These are phyloP conservation scores for Periconia sp. DNA, from an alignment of 2,329 filamentous ascomycete species.

Conservation along the genomic window DNA sequence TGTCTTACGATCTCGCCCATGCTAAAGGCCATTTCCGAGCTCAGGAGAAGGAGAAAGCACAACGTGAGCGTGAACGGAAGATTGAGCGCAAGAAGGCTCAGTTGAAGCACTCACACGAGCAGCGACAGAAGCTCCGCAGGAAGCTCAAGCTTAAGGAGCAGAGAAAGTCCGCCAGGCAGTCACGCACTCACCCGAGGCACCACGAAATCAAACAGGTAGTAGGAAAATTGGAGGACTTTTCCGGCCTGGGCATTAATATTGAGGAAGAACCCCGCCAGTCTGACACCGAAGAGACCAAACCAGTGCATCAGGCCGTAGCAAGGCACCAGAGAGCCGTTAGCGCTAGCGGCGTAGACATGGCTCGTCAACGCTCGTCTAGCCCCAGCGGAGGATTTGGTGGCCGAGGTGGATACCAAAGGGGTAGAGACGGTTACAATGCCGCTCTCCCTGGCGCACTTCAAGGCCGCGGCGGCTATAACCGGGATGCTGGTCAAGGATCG, in stretches of 20 bases:
- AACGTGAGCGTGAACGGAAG: slow-evolving; percentile 46
- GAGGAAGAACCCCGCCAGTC: slow-evolving; percentile 38
- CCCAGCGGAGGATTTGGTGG: slow-evolving; percentile 38
- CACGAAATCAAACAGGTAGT: slow-evolving; percentile 35
- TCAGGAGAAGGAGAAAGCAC: slow-evolving; percentile 55
- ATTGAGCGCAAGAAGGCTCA: slow-evolving; percentile 42
- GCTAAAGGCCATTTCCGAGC: slow-evolving; percentile 65
- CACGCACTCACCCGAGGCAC: slow-evolving; percentile 25
- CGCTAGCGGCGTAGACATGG: slow-evolving; percentile 25
- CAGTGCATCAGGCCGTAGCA: slow-evolving; percentile 32
- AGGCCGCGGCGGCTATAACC: slow-evolving; percentile 37
- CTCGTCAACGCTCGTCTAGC: slow-evolving; percentile 37
- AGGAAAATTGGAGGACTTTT: slow-evolving; percentile 33
- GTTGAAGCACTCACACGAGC: slow-evolving; percentile 46
- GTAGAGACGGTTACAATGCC: slow-evolving; percentile 44
- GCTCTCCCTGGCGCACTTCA: slow-evolving; percentile 34
- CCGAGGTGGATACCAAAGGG: slow-evolving; percentile 41
- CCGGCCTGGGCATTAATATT: slow-evolving; percentile 41
- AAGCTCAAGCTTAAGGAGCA: slow-evolving; percentile 46
- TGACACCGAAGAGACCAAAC: slow-evolving; percentile 38
- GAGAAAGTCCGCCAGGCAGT: slow-evolving; percentile 43
- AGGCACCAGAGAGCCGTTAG: slow-evolving; percentile 38
- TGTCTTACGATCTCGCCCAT: slow-evolving; percentile 74
- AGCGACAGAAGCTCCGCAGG: slow-evolving; percentile 42
- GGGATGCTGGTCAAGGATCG: slow-evolving; percentile 21